Evolutionary conservation across 805 yeast species (phyloP).

Genomic region (Ogataea pignaliae): DNA sequence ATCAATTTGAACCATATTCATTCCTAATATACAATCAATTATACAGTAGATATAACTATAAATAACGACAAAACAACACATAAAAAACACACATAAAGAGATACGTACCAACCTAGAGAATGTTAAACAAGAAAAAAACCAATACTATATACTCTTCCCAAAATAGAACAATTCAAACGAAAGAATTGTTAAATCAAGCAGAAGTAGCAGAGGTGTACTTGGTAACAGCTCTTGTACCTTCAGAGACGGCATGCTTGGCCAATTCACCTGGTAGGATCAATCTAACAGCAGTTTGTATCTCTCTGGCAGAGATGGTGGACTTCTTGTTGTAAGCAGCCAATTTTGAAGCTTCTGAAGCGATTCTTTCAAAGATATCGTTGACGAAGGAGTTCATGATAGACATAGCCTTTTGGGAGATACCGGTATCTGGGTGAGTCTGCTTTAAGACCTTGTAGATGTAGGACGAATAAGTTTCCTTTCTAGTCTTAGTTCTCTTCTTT

Average conservation of each 20-base stretch:
- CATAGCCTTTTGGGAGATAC: slow-evolving; percentile 98
- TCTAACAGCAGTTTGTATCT: slow-evolving; percentile 96
- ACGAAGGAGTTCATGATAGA: slow-evolving; percentile 98
- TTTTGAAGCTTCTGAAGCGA: slow-evolving; percentile 96
- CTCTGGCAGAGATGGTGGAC: slow-evolving; percentile 96
- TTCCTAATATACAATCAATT: slow-evolving; percentile 12
- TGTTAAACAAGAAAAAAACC: not conserved
- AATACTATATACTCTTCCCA: not conserved
- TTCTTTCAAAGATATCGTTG: slow-evolving; percentile 96
- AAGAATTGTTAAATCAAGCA: slow-evolving; percentile 20
- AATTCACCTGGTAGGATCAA: slow-evolving; percentile 96
- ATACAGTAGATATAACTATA: slow-evolving; percentile 1
- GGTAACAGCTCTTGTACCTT: slow-evolving; percentile 97
- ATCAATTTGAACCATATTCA: slow-evolving; percentile 1
- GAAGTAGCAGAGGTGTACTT: slow-evolving; percentile 72
- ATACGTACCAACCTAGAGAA: not conserved
- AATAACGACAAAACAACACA: not conserved
- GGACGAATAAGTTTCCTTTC: slow-evolving; percentile 98
- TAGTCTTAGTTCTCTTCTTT: slow-evolving; percentile 90
- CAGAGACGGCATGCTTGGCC: slow-evolving; percentile 96
- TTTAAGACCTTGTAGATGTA: slow-evolving; percentile 97
- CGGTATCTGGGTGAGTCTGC: slow-evolving; percentile 99
- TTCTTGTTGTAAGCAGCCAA: slow-evolving; percentile 98
- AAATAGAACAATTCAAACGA: no score
- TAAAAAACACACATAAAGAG: not conserved